Evolutionary conservation across 495 filamentous ascomycete genomes (phyloP), one percentile per base, ranked within the genome.

Genomic region (Penicillium lividum): DNA sequence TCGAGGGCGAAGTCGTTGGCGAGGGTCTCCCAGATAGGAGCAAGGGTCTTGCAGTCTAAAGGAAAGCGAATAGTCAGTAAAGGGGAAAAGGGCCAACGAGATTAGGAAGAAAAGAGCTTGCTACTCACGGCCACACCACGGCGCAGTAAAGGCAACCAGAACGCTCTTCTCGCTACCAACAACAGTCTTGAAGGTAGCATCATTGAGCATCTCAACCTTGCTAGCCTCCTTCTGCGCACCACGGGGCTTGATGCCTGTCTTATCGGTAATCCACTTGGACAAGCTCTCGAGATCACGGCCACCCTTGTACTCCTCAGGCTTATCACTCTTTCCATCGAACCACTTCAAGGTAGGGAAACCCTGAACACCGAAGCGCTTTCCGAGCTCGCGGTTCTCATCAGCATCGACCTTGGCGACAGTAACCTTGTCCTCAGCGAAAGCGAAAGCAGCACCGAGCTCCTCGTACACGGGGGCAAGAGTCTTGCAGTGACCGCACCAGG

Each of bases 401-500:
- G 92, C 94, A 69, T 98, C 92, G 67, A 98, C 94, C 79, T 98
- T 98, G 62, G 85, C 94, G 67, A 98, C 90, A 67, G 83, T 85
- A 30, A 98, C 85, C 69, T 93, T 91, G 73, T 95, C 87, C 62
- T 87, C 84, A 61, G 86, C 84, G 60, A 82, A 85, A 40, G 86
- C 84, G 70, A 90, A 92, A 51, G 76, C 77, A 34, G 81, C 72
- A 51, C 86, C 93, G n/a, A 98, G 85, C 73, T 98, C 89, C 73
- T 98, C 94, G 73, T 94, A 98, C 53, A 94, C 78, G 42, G 94
- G 94, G 22, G 93, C 95, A 9, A 98, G 89, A 59, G 77, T 97
- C 81, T 98, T 98, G 89, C 94, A 98, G 83, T 98, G 91, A 47
- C 95, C 95, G 74, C 95, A 98, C 94, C 94, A 98, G 56, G 94